Percentiles rank a stretch among this genome's conserved stretches.
phyloP scores from a whole-genome alignment of 179 eudicot genomes.

The Beta lomatogona region DNA sequence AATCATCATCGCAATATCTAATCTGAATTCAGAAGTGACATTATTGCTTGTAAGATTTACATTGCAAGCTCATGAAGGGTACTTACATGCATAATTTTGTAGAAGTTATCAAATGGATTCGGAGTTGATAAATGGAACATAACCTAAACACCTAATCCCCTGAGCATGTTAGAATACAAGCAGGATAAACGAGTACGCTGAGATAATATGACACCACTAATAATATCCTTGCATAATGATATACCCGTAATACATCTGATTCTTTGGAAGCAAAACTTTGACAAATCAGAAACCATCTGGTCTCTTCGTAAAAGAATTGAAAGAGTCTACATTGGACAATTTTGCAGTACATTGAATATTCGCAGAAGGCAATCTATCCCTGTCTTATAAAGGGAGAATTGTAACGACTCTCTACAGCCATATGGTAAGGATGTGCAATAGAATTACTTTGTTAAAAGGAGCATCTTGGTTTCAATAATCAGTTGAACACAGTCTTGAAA shows the following conservation, averaged over 20 bases:
- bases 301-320: neutral
- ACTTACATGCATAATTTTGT: neutral
- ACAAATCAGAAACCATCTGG: neutral
- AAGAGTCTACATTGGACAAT: neutral
- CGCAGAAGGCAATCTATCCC: neutral
- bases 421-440: neutral
- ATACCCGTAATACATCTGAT: neutral
- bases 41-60: neutral
- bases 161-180: neutral
- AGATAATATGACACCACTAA: neutral
- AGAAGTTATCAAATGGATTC: neutral
- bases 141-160: neutral
- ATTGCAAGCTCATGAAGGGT: neutral
- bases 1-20: slow-evolving; percentile 72
- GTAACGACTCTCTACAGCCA: neutral
- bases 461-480: slow-evolving; percentile 1
- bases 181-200: neutral
- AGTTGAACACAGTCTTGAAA: neutral
- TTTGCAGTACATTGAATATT: neutral
- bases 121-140: neutral
- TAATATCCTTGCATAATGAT: neutral
- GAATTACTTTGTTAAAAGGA: neutral
- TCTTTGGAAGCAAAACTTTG: neutral
- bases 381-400: neutral
- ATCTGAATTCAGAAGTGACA: slow-evolving; percentile 38